These are phyloP conservation scores for Heritiera littoralis DNA, from an alignment of 345 rosid genomes.

Conservation along the genomic window DNA sequence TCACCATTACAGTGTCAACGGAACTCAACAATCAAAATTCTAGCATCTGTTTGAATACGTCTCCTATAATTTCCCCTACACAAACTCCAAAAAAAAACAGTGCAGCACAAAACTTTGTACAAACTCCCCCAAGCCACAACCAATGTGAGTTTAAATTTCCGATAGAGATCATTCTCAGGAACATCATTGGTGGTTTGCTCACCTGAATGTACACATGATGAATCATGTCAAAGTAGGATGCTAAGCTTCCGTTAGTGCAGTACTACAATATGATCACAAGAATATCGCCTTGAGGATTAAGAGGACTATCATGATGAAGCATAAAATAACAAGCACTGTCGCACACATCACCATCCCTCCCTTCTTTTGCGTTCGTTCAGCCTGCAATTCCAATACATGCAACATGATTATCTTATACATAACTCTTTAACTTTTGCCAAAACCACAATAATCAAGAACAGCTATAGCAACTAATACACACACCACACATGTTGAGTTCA, in stretches of 20 bases:
- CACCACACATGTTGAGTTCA: not conserved
- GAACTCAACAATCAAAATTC: not conserved
- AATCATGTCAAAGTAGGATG: slow-evolving; percentile 9
- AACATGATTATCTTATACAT: not conserved
- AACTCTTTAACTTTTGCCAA: not conserved
- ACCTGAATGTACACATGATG: not conserved
- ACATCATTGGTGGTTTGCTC: not conserved
- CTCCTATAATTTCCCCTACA: not conserved
- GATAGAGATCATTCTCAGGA: not conserved
- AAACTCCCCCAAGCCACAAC: not conserved
- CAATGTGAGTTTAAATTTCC: not conserved
- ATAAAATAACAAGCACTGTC: slow-evolving; percentile 72
- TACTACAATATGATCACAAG: slow-evolving; percentile 35
- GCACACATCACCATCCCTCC: slow-evolving; percentile 97
- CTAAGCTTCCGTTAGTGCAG: not conserved
- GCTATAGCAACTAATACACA: not conserved
- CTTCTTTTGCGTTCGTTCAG: slow-evolving; percentile 79
- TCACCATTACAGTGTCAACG: not conserved
- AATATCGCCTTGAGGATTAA: slow-evolving; percentile 69
- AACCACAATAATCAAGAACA: not conserved
- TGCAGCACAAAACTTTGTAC: not conserved
- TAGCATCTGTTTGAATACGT: not conserved
- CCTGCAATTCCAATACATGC: slow-evolving; percentile 46
- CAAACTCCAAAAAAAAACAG: not conserved
- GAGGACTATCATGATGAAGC: slow-evolving; percentile 81